Base-by-base conservation (phyloP, 1,139 yeast genomes). In the Scheffersomyces illinoinensis region DNA sequence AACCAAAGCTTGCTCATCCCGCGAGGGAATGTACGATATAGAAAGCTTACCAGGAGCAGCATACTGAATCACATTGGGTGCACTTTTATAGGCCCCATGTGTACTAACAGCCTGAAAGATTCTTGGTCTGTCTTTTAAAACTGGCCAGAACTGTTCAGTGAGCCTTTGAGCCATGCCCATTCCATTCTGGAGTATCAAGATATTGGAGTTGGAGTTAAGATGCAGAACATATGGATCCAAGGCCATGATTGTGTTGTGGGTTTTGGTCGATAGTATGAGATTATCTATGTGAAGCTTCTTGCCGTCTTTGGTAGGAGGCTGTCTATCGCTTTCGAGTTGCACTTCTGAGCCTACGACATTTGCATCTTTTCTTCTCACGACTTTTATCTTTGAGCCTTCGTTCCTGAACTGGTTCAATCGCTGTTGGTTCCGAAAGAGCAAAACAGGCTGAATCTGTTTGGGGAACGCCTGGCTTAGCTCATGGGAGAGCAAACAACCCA, bases 181-280 rank as follows among this genome's bases (percentile, higher is more conserved):
- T 3, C 96, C 96, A 68, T 91, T 90, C 65, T 93, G 96, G 5
- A 93, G 68, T n/a, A 93, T 73, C 52, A 93, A 65, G 3, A 93
- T 72, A 58, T 85, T 86, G 0, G 93, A 82, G 3, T 73, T 63
- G 5, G 74, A 63, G 21, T 71, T 64, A 53, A 87, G 77, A 52
- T 77, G 72, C 2, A 76, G 75, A 33, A 76, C 64, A 61, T 85
- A 81, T 39, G 80, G 80, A 50, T 68, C 64, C 21, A 90, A 62
- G 0, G 90, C 90, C 4, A 67, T 59, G 18, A 73, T 73, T 0
- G 86, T 80, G 50, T 83, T 88, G 63, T 85, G 83, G 0, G 91
- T 82, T 71, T 90, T 91, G 10, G 95, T 89, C 43, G 88, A 74
- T 18, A 89, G 76, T 2, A 90, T 75, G 62, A 90, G 69, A 66